Conservation (phyloP, 495 filamentous ascomycete genomes). For the Tetracladium setigerum region DNA sequence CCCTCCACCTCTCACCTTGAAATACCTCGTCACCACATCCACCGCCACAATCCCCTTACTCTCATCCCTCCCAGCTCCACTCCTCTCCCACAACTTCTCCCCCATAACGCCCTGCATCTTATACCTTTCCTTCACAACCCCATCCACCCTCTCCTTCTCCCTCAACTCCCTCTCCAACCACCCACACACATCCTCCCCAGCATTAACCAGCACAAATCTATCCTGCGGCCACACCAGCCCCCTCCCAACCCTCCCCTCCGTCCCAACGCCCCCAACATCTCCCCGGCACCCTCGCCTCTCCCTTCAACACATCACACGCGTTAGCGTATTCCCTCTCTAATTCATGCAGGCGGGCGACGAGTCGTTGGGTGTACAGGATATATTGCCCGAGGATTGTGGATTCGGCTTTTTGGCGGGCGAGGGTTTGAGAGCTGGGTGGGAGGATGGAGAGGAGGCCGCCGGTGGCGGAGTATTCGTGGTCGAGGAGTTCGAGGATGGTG, state of each 20-base stretch:
- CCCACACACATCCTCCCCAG: constrained; percentile 37
- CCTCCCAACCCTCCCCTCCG: constrained; percentile 29
- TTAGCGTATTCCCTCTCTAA: constrained; percentile 41
- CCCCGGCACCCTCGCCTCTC: too few species aligned
- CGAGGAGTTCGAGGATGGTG: constrained; percentile 42
- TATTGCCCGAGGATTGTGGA: constrained; percentile 41
- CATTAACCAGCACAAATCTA: constrained; percentile 42
- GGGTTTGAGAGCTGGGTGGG: constrained; percentile 26
- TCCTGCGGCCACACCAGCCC: constrained; percentile 41
- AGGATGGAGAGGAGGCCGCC: constrained; percentile 42
- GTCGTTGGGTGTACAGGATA: constrained; percentile 38
- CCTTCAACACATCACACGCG: constrained; percentile 36
- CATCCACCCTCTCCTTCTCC: constrained; percentile 28
- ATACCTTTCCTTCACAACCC: constrained; percentile 21
- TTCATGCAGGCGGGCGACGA: constrained; percentile 40
- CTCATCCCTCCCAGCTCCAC: constrained; percentile 18
- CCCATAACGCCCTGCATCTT: constrained; percentile 25
- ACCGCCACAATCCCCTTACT: constrained; percentile 34
- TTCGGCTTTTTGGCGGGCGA: constrained; percentile 24
- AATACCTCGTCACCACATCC: constrained; percentile 37
- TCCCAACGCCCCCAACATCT: too few species aligned
- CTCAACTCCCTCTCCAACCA: constrained; percentile 38
- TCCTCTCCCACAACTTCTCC: constrained; percentile 19
- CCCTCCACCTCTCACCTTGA: constrained; percentile 28
- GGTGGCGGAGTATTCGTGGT: constrained; percentile 42